Evolutionary conservation across 441 rosid genomes (phyloP), one percentile per base, ranked within the genome.

Genomic region (Aleurites moluccanus): DNA sequence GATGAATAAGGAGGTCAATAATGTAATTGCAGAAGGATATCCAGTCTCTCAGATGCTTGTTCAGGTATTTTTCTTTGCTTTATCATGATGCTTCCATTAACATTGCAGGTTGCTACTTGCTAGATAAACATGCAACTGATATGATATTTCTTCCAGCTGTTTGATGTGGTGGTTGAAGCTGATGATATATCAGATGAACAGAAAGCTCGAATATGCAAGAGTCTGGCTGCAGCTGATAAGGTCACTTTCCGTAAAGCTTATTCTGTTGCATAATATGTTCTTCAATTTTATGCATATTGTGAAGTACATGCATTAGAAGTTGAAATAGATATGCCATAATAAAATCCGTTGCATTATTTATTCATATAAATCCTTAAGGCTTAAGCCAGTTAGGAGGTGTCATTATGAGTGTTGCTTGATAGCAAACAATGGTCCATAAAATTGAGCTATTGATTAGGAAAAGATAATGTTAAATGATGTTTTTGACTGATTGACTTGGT

Each of bases 31-130:
- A 52, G 98, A 92, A 80, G 99, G 98, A 47, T 92, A 89, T 86
- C 97, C 98, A 14, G 97, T 88, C 70, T 88, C 97, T 76, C 96
- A 93, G 85, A 82, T 93, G 88, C 89, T 93, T 82, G 81, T 85
- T 76, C 97, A 91, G 96, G 99, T 93, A 25, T 25, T 25, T 56
- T 74, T 79, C 40, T 38, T 67, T 65, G 52, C 59, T 72, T 67
- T 63, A 20, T 70, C 21, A 28, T 30, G 56, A 57, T 38, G 25
- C 10, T 44, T 45, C 30, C 16, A n/a, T 70, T 3, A 30, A 65
- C 45, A 40, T 66, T 67, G 10, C 33, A 64, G 18, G 57, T 74
- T 57, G 6, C 65, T 63, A 35, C 40, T 38, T 38, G 40, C 7
- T 38, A 38, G 66, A 63, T 63, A 18, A 75, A 44, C 63, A 62